These are phyloP conservation scores for Albugo laibachii DNA, from an alignment of 352 stramenopile genomes.

Conservation along the genomic window DNA sequence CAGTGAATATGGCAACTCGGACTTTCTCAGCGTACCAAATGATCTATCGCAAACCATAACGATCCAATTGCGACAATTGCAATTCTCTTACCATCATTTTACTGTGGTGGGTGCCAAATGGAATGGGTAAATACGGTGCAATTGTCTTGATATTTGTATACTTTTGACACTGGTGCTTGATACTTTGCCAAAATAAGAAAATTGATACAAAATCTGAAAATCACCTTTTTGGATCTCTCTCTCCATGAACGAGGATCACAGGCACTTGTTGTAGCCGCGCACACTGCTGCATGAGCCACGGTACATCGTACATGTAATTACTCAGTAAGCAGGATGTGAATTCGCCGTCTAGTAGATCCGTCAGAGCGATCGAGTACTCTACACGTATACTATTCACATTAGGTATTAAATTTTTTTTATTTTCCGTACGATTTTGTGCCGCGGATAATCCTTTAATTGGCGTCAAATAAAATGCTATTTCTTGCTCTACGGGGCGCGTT, in stretches of 20 bases:
- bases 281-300: slow-evolving; percentile 48
- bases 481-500: not conserved
- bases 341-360: slow-evolving; percentile 28
- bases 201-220: not conserved
- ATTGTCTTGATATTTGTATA: slow-evolving; percentile 41
- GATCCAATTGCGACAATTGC: not conserved
- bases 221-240: slow-evolving; percentile 24
- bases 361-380: slow-evolving; percentile 23
- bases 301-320: slow-evolving; percentile 68
- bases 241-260: slow-evolving; percentile 58
- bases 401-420: not conserved
- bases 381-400: not conserved
- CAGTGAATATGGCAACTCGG: slow-evolving; percentile 67
- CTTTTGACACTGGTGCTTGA: slow-evolving; percentile 28
- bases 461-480: slow-evolving; percentile 18
- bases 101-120: slow-evolving; percentile 73
- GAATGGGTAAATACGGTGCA: slow-evolving; percentile 47
- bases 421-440: slow-evolving; percentile 23
- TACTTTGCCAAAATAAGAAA: slow-evolving; percentile 8
- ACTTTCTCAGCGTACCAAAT: slow-evolving; percentile 38
- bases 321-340: slow-evolving; percentile 45
- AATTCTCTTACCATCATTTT: slow-evolving; percentile 36
- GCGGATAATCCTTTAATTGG: slow-evolving; percentile 13
- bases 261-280: slow-evolving; percentile 31
- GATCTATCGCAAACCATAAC: slow-evolving; percentile 7